Base-by-base conservation (phyloP, 805 yeast genomes). In the Yamadazyma nakazawae region DNA sequence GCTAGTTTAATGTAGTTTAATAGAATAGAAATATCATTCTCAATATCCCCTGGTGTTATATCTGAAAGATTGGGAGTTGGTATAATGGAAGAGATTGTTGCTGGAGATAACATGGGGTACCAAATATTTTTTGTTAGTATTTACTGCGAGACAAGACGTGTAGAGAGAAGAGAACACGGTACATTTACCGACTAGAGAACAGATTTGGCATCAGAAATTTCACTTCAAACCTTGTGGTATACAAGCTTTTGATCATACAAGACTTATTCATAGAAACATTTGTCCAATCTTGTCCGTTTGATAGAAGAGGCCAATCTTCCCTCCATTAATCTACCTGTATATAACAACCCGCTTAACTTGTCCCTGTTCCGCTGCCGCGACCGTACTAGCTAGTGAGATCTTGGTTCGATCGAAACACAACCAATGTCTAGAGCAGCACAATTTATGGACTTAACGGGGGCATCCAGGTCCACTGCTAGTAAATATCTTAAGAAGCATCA, bases 401-500 rank as follows among this genome's bases (percentile, higher is more conserved):
- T 34, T 34, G 18, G n/a, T 28, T 4, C 32, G 32, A 28, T 28
- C 11, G n/a, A 28, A 28, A 12, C 32, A 12, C 9, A 11, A 28
- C 12, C 39, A 16, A 42, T 42, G 45, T 14, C 16, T 16, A 25
- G 11, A 16, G 17, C 16, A 17, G 16, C 25, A 3, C 40, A 67
- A 46, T 75, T 77, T 55, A 52, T 64, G 40, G 70, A 67, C 34
- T 58, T 76, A 39, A 73, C 82, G 9, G 74, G 73, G 5, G 58
- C 68, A 2, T 46, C 61, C 5, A 50, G 57, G 4, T 50, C 63
- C 7, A 63, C 57, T 11, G 78, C 80, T 13, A 63, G 67, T 2
- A 53, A 51, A 37, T 68, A 62, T 46, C 67, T 75, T n/a, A 62
- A 66, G 13, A 49, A 49, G 21, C 46, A 56, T 52, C 55, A 61